Conservation (phyloP, 2,329 filamentous ascomycete genomes). For the Xylaria multiplex region DNA sequence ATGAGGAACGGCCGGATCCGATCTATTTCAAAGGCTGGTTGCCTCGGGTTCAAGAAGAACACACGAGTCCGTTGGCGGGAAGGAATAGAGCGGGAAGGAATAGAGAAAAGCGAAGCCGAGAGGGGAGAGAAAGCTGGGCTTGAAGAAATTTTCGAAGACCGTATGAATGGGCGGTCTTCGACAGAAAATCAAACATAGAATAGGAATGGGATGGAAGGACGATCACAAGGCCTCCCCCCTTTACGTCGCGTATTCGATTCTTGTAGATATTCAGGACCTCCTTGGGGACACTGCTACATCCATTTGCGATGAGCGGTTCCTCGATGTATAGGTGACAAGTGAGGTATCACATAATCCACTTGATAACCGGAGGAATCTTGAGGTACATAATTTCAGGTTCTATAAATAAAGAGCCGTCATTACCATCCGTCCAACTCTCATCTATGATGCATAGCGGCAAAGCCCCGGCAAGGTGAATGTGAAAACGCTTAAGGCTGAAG, state of each 20-base stretch:
- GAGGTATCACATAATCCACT: slow-evolving; percentile 8
- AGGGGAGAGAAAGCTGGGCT: not conserved
- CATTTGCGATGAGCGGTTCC: not conserved
- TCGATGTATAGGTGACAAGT: slow-evolving; percentile 16
- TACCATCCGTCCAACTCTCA: not conserved
- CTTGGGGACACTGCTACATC: not conserved
- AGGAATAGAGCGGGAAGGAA: not conserved
- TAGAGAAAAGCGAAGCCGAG: not conserved
- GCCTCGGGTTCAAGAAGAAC: not conserved
- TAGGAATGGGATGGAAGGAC: not conserved
- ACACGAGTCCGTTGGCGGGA: slow-evolving; percentile 5
- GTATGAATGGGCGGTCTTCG: not conserved
- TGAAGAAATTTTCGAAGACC: not conserved
- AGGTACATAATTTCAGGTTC: slow-evolving; percentile 14
- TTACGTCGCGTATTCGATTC: slow-evolving; percentile 34
- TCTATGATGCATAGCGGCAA: too few relatives aligned
- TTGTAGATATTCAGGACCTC: slow-evolving; percentile 33
- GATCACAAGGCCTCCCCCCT: not conserved
- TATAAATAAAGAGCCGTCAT: slow-evolving; percentile 7
- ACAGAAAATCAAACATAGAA: not conserved
- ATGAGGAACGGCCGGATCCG: slow-evolving; percentile 17
- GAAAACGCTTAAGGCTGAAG: not conserved
- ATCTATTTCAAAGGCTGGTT: not conserved
- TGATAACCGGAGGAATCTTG: slow-evolving; percentile 6
- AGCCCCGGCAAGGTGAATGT: not conserved